Evolutionary conservation across 2,329 filamentous ascomycete genomes (phyloP).

Genomic region (Trichoderma oligosporum): DNA sequence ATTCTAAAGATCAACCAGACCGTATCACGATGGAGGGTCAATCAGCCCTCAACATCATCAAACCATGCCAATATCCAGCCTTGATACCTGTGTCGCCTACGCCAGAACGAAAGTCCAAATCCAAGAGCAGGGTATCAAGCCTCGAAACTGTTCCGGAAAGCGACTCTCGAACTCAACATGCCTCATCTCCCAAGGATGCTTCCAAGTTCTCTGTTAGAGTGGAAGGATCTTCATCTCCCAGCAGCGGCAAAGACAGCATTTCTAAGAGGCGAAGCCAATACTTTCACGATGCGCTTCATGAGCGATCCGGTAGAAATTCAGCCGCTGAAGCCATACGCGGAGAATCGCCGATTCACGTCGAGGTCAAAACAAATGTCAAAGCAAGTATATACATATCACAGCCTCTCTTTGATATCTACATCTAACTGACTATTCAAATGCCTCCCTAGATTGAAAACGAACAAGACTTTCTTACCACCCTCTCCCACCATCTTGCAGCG

Average conservation of each 20-base stretch:
- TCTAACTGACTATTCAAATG: not conserved
- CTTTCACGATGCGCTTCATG: slow-evolving; percentile 45
- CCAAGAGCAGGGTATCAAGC: slow-evolving; percentile 21
- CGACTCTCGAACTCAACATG: slow-evolving; percentile 18
- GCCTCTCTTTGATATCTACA: not conserved
- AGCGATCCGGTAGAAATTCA: slow-evolving; percentile 25
- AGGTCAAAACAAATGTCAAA: slow-evolving; percentile 34
- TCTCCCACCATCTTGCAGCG: slow-evolving; percentile 68
- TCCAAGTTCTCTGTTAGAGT: not conserved
- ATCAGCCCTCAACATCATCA: not conserved
- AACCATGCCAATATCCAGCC: not conserved
- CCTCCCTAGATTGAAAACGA: slow-evolving; percentile 73
- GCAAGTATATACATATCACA: slow-evolving; percentile 20
- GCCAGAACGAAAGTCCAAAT: slow-evolving; percentile 23
- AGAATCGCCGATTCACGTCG: slow-evolving; percentile 58
- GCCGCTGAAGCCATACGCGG: slow-evolving; percentile 44
- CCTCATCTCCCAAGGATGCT: not conserved
- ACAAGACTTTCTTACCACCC: slow-evolving; percentile 67
- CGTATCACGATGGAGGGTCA: slow-evolving; percentile 8
- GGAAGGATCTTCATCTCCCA: slow-evolving; percentile 19
- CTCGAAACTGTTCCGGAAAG: slow-evolving; percentile 33
- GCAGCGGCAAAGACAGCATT: slow-evolving; percentile 2
- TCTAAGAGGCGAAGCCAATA: slow-evolving; percentile 31
- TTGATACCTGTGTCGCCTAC: not conserved
- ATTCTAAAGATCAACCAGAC: too few species aligned